These are phyloP conservation scores for Aspergillus terreus DNA, from an alignment of 2,329 filamentous ascomycete genomes.

Conservation along the genomic window DNA sequence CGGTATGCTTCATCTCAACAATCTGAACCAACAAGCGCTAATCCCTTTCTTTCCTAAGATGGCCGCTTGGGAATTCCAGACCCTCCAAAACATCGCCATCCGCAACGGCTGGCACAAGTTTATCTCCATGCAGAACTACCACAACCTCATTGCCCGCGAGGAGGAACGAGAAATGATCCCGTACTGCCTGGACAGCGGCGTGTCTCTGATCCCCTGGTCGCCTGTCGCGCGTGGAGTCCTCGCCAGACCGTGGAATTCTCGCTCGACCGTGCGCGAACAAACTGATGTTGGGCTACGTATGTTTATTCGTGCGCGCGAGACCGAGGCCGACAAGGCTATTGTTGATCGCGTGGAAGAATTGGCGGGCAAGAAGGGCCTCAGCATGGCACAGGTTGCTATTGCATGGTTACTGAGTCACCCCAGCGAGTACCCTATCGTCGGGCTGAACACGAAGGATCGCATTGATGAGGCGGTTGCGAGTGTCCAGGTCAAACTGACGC, in stretches of 20 bases:
- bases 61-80: constrained; percentile 51
- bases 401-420: constrained; percentile 58
- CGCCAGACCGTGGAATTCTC: constrained; percentile 43
- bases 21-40: neutral
- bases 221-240: constrained; percentile 45
- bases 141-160: constrained; percentile 46
- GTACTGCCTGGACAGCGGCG: constrained; percentile 36
- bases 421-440: constrained; percentile 58
- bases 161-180: constrained; percentile 48
- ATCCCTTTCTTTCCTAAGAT: constrained; percentile 32
- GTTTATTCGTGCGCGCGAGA: constrained; percentile 40
- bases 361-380: constrained; percentile 54
- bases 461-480: constrained; percentile 58
- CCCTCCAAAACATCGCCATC: constrained; percentile 47
- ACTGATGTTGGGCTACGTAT: constrained; percentile 41
- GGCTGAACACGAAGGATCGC: constrained; percentile 55
- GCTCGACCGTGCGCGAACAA: constrained; percentile 40
- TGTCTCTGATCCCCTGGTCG: constrained; percentile 39
- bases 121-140: constrained; percentile 51
- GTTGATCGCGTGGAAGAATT: constrained; percentile 56
- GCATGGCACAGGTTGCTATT: constrained; percentile 62
- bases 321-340: constrained; percentile 50
- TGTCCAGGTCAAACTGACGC: constrained; percentile 46
- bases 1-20: constrained; percentile 19
- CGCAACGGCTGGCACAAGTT: constrained; percentile 49